Evolutionary conservation across 179 eudicot species (phyloP).

Genomic region (Carnegiea gigantea): DNA sequence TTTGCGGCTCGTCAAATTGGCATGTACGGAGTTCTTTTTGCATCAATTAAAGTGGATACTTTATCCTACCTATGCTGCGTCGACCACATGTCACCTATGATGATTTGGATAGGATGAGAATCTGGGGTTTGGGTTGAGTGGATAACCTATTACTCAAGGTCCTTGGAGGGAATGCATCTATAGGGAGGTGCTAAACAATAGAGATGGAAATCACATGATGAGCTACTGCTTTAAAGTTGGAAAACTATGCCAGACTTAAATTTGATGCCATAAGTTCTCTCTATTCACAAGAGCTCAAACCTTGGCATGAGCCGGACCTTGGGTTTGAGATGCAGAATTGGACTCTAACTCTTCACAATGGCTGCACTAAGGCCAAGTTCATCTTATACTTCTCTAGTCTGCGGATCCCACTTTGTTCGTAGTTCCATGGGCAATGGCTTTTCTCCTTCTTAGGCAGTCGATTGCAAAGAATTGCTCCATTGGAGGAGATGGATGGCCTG

Average conservation of each 20-base stretch:
- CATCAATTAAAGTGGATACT: neutral
- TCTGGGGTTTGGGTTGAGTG: too few relatives aligned
- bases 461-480: neutral
- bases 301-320: neutral
- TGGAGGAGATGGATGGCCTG: neutral
- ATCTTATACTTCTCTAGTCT: neutral
- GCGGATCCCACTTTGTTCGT: neutral
- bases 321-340: neutral
- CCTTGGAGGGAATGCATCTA: neutral
- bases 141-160: neutral
- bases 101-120: neutral
- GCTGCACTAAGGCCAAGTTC: neutral
- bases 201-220: neutral
- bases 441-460: neutral
- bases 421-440: neutral
- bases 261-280: neutral
- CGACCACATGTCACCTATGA: neutral
- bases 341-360: neutral
- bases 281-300: neutral
- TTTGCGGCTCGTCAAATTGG: neutral
- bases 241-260: neutral
- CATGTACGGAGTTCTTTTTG: neutral
- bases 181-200: neutral
- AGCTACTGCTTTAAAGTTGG: neutral
- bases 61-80: neutral